Conservation (phyloP, 2,329 filamentous ascomycete species). For the Lomentospora prolificans region DNA sequence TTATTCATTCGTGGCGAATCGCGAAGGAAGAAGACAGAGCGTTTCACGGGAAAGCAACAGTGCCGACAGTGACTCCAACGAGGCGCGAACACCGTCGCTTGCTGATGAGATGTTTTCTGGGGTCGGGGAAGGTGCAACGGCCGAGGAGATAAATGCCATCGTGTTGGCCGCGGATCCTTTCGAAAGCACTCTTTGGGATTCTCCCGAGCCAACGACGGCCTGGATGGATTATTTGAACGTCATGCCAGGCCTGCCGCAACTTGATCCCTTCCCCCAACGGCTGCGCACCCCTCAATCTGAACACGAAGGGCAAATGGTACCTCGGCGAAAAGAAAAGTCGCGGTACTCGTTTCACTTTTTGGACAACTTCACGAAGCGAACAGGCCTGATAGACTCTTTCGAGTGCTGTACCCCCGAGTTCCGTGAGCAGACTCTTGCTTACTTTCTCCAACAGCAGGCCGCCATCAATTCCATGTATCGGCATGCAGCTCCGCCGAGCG, state of each 20-base stretch:
- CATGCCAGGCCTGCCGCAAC: neutral
- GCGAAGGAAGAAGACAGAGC: neutral
- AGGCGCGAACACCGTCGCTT: neutral
- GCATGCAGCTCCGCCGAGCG: neutral
- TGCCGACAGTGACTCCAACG: neutral
- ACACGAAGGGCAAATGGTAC: neutral
- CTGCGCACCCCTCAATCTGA: no score
- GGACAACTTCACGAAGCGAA: slow-evolving; percentile 24
- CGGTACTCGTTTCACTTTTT: slow-evolving; percentile 19
- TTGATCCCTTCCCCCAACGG: neutral
- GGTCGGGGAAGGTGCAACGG: neutral
- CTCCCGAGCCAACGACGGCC: neutral
- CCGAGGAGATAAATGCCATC: neutral
- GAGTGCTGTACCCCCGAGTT: slow-evolving; percentile 24
- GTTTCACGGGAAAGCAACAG: neutral
- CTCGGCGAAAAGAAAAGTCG: neutral
- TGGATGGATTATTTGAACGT: slow-evolving; percentile 4
- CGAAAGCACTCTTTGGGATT: neutral
- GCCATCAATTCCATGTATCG: neutral
- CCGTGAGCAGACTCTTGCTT: slow-evolving; percentile 17
- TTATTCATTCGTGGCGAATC: slow-evolving; percentile 26
- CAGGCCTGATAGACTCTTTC: slow-evolving; percentile 24
- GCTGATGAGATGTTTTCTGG: neutral
- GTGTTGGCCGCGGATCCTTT: neutral
- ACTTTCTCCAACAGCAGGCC: slow-evolving; percentile 9